Base-by-base conservation (phyloP, 257 asterid genomes). In the Lycium ferocissimum region DNA sequence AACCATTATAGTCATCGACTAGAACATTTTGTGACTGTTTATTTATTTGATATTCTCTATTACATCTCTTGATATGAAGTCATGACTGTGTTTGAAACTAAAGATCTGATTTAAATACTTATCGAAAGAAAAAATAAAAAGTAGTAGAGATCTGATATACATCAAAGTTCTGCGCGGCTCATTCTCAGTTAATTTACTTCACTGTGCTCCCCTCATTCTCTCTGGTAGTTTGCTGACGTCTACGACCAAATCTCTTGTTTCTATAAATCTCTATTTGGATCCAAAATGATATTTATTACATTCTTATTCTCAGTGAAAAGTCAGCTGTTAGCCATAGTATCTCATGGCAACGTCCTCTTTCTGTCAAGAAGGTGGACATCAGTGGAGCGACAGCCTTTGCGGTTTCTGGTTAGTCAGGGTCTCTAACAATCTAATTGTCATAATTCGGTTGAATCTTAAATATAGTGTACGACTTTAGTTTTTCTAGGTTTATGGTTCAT, bases 301-400 rank as follows among this genome's bases (percentile, higher is more conserved):
- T 51, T 51, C 63, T 76, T 76, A 13, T 67, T 63, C 10, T 14
- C 90, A 96, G 99, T 35, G 99, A 96, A 88, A 90, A 91, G 85
- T 96, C 98, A 26, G 98, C 96, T 80, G 97, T 94, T 85, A 95
- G 99, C 85, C 98, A 96, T 89, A 37, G 95, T 85, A 87, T 93
- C 85, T 93, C 98, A 5, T 91, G 95, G 97, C 82, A 72, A 76
- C 85, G 80, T 81, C 87, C 96, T 84, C 49, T 96, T 72, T 83
- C 95, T 9, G 98, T 79, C 38, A 94, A 92, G 87, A 91, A 87
- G 15, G 98, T 95, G 85, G 94, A 92, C 66, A 94, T 96, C 85
- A 86, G 79, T 81, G 98, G 99, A 57, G 91, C 99, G 37, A 88
- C 86, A 51, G 97, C 98, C 38, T 96, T 88, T 86, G 97, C 98